A percentile compares a stretch with the other conserved stretches of the same genome.
Evolutionary conservation across 2,329 filamentous ascomycete genomes (phyloP).

Genomic region (Fusarium armeniacum): DNA sequence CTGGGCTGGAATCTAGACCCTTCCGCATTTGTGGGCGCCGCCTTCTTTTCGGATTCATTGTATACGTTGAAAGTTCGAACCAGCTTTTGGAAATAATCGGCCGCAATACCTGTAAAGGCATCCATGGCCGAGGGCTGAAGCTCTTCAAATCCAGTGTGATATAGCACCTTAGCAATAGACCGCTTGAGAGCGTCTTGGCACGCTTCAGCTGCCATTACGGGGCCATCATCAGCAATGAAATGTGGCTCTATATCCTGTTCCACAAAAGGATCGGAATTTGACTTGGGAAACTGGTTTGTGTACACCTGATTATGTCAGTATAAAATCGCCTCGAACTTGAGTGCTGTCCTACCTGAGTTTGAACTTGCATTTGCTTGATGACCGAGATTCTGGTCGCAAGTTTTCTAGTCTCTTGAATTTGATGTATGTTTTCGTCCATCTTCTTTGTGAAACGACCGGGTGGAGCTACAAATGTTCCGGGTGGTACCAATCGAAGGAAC

Average conservation of each 20-base stretch:
- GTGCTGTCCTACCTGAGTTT: constrained; percentile 80
- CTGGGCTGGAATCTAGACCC: constrained; percentile 69
- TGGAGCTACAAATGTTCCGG: constrained; percentile 81
- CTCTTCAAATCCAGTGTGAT: constrained; percentile 96
- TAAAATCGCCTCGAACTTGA: neutral
- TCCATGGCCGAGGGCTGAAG: constrained; percentile 95
- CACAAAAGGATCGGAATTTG: constrained; percentile 88
- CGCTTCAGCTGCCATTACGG: constrained; percentile 86
- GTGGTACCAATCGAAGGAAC: constrained; percentile 81
- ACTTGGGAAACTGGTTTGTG: constrained; percentile 97
- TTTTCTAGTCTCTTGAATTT: constrained; percentile 97
- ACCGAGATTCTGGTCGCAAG: constrained; percentile 96
- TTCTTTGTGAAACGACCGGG: constrained; percentile 80
- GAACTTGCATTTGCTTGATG: constrained; percentile 99
- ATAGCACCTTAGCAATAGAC: constrained; percentile 94
- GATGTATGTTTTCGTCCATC: constrained; percentile 90
- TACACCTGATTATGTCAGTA: constrained; percentile 75
- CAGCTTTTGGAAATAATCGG: constrained; percentile 90
- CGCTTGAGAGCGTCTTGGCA: constrained; percentile 89
- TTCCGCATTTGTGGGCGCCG: constrained; percentile 60
- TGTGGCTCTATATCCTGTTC: constrained; percentile 91
- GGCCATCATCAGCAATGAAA: constrained; percentile 88
- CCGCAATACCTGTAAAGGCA: constrained; percentile 87
- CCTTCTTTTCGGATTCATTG: constrained; percentile 83
- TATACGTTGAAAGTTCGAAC: constrained; percentile 85